phyloP scores from a whole-genome alignment of 352 stramenopile genomes.

The Pythium monospermum region DNA sequence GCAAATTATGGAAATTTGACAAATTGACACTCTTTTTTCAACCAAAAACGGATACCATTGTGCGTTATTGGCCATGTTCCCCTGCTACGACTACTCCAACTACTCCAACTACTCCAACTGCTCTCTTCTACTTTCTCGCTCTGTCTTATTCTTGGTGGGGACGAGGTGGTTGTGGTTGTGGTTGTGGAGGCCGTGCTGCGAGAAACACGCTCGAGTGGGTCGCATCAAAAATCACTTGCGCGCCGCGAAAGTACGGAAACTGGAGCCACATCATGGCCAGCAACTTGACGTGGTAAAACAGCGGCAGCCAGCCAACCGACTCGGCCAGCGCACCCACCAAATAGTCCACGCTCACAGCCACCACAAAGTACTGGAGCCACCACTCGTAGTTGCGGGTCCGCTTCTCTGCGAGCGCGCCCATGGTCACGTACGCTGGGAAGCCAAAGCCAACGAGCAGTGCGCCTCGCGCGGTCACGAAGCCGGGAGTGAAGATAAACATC shows the following conservation, averaged over 20 bases:
- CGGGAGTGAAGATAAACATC: constrained; percentile 83
- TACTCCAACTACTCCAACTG: no score
- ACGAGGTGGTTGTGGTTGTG: no score
- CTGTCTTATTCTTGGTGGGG: no score
- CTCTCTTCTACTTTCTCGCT: no score
- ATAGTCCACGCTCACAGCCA: constrained; percentile 68
- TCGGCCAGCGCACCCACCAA: constrained; percentile 46
- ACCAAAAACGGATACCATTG: neutral
- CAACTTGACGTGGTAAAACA: constrained; percentile 87
- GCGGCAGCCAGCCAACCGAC: constrained; percentile 69
- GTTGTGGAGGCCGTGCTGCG: neutral
- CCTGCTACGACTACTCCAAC: no score
- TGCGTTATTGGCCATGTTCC: no score
- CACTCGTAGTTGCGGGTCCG: constrained; percentile 77
- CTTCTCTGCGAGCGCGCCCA: constrained; percentile 74
- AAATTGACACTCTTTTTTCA: constrained; percentile 1
- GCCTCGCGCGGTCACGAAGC: constrained; percentile 76
- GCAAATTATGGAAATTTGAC: constrained; percentile 1
- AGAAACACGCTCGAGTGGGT: constrained; percentile 76
- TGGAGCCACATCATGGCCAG: constrained; percentile 85
- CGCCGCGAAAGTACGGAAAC: constrained; percentile 88
- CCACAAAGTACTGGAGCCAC: constrained; percentile 83
- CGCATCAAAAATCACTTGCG: constrained; percentile 74
- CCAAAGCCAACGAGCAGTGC: constrained; percentile 70
- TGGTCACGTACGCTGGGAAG: constrained; percentile 78